phyloP scores from a whole-genome alignment of 1,139 yeast species.

The Geotrichum aggregatum region DNA sequence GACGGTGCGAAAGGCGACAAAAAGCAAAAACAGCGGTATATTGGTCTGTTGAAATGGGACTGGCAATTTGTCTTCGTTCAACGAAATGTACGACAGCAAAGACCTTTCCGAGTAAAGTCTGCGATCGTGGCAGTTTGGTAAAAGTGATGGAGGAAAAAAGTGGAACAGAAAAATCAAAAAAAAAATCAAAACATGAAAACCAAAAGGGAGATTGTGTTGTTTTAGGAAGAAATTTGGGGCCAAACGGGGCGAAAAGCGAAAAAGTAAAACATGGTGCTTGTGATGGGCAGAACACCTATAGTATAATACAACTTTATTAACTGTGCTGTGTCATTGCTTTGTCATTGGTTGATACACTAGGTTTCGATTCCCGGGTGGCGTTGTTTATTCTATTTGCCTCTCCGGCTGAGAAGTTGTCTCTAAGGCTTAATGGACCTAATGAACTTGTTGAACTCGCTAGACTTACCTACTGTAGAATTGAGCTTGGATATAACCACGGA shows the following conservation, averaged over 20 bases:
- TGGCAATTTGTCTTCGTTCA: no score
- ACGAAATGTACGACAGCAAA: no score
- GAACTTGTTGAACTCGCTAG: no score
- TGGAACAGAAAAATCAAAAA: not conserved
- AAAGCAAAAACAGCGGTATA: not conserved
- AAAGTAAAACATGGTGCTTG: not conserved
- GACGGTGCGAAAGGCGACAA: conserved; percentile 2
- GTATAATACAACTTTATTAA: no score
- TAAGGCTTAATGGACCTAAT: no score
- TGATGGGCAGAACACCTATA: no score
- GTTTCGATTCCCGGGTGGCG: not conserved
- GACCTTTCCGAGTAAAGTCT: not conserved
- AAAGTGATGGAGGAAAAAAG: not conserved
- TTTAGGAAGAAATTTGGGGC: not conserved
- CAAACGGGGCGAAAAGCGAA: conserved; percentile 1
- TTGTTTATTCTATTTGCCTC: not conserved
- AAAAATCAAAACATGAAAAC: not conserved
- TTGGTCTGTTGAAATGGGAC: no score
- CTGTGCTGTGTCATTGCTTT: no score
- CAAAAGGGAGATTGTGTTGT: not conserved
- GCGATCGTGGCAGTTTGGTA: not conserved
- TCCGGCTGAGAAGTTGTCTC: no score
- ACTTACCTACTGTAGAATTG: no score
- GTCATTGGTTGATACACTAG: no score
- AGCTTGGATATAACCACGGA: no score